phyloP scores from a whole-genome alignment of 2,329 filamentous ascomycete species.

The Alternaria sp. region DNA sequence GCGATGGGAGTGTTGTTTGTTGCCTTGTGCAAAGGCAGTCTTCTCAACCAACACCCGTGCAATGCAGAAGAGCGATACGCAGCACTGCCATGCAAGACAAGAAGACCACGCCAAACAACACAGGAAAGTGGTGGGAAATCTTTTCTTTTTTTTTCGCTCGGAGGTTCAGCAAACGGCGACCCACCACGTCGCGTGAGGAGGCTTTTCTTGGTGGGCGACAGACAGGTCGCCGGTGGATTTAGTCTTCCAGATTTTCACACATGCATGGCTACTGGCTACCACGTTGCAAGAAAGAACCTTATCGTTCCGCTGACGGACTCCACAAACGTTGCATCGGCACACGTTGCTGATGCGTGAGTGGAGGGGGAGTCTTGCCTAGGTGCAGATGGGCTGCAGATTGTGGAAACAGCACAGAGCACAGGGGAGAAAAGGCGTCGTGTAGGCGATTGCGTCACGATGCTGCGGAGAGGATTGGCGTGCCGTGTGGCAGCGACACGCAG shows the following conservation, averaged over 20 bases:
- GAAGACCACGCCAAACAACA: not conserved
- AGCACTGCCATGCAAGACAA: not conserved
- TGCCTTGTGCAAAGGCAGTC: not conserved
- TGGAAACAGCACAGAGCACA: conserved; percentile 12
- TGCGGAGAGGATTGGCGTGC: conserved; percentile 6
- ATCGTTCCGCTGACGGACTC: conserved; percentile 35
- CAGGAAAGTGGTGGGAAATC: no score
- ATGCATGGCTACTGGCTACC: conserved; percentile 30
- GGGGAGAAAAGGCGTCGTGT: conserved; percentile 15
- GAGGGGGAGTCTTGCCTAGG: conserved; percentile 27
- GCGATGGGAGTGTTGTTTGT: conserved; percentile 7
- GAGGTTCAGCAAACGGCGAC: conserved; percentile 24
- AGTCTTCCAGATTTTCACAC: conserved; percentile 27
- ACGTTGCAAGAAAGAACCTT: conserved; percentile 37
- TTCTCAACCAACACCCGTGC: not conserved
- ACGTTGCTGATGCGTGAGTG: conserved; percentile 26
- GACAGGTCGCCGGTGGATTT: conserved; percentile 26
- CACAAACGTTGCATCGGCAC: conserved; percentile 35
- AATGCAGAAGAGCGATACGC: not conserved
- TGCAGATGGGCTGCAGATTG: conserved; percentile 26
- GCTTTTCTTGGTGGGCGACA: conserved; percentile 19
- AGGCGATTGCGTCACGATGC: conserved; percentile 30
- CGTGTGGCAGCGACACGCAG: conserved; percentile 17
- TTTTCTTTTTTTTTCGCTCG: not conserved
- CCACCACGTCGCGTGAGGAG: conserved; percentile 35